Percentiles rank a stretch among this genome's conserved stretches.
Evolutionary conservation across 2,329 filamentous ascomycete species (phyloP).

Genomic region (Claviceps paspali): DNA sequence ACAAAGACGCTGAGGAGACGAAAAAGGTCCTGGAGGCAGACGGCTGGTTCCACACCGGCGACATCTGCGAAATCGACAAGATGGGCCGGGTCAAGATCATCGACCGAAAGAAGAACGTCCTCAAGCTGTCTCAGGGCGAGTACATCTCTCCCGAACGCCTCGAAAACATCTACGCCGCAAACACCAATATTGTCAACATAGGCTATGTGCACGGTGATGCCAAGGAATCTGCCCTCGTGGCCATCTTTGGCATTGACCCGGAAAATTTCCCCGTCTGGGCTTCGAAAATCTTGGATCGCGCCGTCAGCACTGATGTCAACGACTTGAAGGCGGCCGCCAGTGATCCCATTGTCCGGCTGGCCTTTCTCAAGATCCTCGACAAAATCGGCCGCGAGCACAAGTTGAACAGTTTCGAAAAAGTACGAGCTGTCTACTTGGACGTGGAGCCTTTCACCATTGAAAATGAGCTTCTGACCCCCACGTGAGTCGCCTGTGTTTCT

Average conservation of each 20-base stretch:
- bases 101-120: conserved; percentile 96
- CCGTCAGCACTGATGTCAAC: conserved; percentile 47
- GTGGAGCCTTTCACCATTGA: conserved; percentile 87
- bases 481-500: conserved; percentile 41
- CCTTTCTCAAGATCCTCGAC: conserved; percentile 66
- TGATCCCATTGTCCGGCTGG: conserved; percentile 56
- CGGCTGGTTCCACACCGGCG: conserved; percentile 95
- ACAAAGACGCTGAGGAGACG: conserved; percentile 80
- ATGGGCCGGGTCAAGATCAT: conserved; percentile 83
- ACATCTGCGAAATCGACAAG: conserved; percentile 75
- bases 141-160: conserved; percentile 96
- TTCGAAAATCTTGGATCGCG: conserved; percentile 56
- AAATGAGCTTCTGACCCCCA: conserved; percentile 78
- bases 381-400: conserved; percentile 67
- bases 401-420: conserved; percentile 81
- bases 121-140: conserved; percentile 94
- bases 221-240: conserved; percentile 67
- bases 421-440: conserved; percentile 58
- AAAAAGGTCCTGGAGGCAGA: conserved; percentile 66
- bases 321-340: conserved; percentile 51
- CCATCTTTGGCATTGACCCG: conserved; percentile 76
- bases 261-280: conserved; percentile 71
- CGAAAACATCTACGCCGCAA: conserved; percentile 84
- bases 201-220: conserved; percentile 87
- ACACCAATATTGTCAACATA: conserved; percentile 59